Evolutionary conservation across 768 basidiomycete genomes (phyloP), one percentile per base, ranked within the genome.

Genomic region (Xerocomus spinulosus): DNA sequence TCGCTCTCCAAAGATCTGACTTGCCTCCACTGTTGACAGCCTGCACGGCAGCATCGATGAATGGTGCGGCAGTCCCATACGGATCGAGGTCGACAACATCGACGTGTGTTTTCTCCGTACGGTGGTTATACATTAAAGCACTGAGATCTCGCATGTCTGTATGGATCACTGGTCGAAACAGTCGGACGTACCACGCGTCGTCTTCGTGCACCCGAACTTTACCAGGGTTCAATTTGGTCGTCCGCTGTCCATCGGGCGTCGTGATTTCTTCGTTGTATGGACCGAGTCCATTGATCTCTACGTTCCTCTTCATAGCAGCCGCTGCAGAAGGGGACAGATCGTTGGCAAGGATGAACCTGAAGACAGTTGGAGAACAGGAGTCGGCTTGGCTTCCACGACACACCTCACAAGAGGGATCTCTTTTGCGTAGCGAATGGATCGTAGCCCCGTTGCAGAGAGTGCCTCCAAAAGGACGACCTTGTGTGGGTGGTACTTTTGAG

Each of bases 51-150:
- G 85, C 85, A 57, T 99, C 96, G 23, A 99, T 85, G 64, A 99
- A 99, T 3, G 95, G 96, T 4, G 92, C 87, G 0, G 96, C 96
- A 9, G 92, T 95, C 1, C 96, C 96, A 59, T 98, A 99, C 0
- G 96, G 96, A 64, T 99, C 96, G 23, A 99, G 78, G 64, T 99
- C 96, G n/a, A 99, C 83, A 24, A 90, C 90, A 53, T 98, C 94
- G 17, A 97, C 93, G 3, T 85, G 81, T 10, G 74, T 68, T 38
- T 73, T 77, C 43, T 83, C 83, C 24, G 81, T 73, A 32, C 93
- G 83, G 60, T 93, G 92, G 39, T 77, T 77, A 62, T 96, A 98
- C 90, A 99, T 92, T 42, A 93, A 71, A 3, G 87, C 76, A 60
- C 94, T 96, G 14, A 41, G 3, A 9, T 6, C 34, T 33, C n/a